Conservation (phyloP, 2,329 filamentous ascomycete species). For the Neopestalotiopsis rosae region DNA sequence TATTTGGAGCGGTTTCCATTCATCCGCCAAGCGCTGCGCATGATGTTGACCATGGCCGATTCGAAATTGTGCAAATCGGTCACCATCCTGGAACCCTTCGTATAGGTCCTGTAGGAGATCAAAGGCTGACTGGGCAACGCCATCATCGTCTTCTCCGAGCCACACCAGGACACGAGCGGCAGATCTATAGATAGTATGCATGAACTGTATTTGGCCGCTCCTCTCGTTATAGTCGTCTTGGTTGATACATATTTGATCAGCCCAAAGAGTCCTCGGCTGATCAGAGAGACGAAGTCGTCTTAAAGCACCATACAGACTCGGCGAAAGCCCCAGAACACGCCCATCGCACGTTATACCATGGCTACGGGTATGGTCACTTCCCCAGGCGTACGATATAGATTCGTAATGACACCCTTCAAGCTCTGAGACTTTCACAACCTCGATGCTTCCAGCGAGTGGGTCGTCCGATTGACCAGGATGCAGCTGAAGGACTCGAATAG, state of each 20-base stretch:
- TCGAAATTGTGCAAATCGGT: no score
- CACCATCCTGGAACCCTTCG: not conserved
- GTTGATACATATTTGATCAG: not conserved
- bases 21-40: not conserved
- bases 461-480: no score
- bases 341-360: not conserved
- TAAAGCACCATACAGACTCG: not conserved
- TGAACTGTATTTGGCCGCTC: not conserved
- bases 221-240: not conserved
- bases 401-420: not conserved
- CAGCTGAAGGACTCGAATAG: no score
- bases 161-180: not conserved
- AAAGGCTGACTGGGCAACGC: not conserved
- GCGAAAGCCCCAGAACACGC: not conserved
- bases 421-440: no score
- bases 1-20: not conserved
- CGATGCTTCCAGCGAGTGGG: no score
- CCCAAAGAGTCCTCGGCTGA: not conserved
- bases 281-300: not conserved
- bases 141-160: not conserved
- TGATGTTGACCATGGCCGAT: no score
- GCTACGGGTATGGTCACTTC: not conserved
- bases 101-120: not conserved
- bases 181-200: not conserved
- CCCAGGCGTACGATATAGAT: not conserved